Base-by-base conservation (phyloP, 139 green algal genomes). In the Picochlorum sp. region DNA sequence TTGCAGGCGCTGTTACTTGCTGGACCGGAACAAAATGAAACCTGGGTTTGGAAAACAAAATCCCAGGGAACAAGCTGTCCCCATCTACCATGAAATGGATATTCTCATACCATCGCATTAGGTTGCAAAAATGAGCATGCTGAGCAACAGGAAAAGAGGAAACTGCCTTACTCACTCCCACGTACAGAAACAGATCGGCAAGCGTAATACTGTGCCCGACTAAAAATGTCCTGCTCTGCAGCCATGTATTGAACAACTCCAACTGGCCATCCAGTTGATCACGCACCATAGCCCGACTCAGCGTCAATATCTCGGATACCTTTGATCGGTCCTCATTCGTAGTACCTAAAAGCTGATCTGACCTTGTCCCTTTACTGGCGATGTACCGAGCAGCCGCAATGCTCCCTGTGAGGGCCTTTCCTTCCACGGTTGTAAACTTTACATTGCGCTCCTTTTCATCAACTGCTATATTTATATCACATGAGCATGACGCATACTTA, bases 51-150 rank as follows among this genome's bases (percentile, higher is more conserved):
- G 15, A 49, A 45, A 82, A 71, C 4, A 20, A 34, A 21, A 69
- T 51, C 38, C 31, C 45, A n/a, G 71, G 67, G 49, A 74, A 82
- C 6, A 76, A 13, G 5, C n/a, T 31, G 18, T 28, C 18, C 2
- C 10, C 4, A 15, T 77, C 77, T 6, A 59, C 68, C 4, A 62
- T 72, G 63, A 69, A 60, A 51, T 80, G 62, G 37, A 83, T 31
- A 67, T 70, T 67, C 55, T 83, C 77, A 28, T 75, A 82, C 85
- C 85, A 92, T 21, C 85, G 73, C 24, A 92, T 66, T 23, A 95
- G 59, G 66, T 77, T 86, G 37, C 50, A 69, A 62, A 86, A 88
- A 44, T 84, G 77, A 18, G 73, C 69, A 16, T 76, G 74, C 72
- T 94, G 87, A 1, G 87, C 87, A 10, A 68, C 66, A 14, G 87